A percentile compares a stretch with the other conserved stretches of the same genome.
phyloP scores from a whole-genome alignment of 1,139 yeast species.

The Pneumocystis jirovecii region DNA sequence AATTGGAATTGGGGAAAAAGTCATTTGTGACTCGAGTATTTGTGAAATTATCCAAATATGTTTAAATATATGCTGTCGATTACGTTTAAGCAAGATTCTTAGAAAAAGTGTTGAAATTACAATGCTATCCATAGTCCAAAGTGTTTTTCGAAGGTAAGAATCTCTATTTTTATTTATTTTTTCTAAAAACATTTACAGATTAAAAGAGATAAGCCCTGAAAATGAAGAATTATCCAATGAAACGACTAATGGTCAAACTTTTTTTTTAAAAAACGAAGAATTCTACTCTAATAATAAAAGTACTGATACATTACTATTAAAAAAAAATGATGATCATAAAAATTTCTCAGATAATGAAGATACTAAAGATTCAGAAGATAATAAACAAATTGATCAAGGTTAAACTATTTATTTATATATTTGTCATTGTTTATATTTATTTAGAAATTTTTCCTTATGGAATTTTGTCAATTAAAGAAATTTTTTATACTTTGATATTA shows the following conservation, averaged over 20 bases:
- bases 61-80: slow-evolving; percentile 81
- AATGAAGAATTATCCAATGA: not conserved
- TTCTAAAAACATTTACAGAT: not conserved
- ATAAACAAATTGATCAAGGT: not conserved
- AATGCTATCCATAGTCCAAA: slow-evolving; percentile 52
- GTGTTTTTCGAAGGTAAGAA: slow-evolving; percentile 49
- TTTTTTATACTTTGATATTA: slow-evolving; percentile 62
- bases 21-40: slow-evolving; percentile 65
- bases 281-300: not conserved
- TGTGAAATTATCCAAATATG: slow-evolving; percentile 87
- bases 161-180: slow-evolving; percentile 31
- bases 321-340: not conserved
- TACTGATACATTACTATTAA: not conserved
- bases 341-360: not conserved
- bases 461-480: slow-evolving; percentile 52
- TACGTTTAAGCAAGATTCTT: slow-evolving; percentile 77
- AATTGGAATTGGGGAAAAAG: slow-evolving; percentile 45
- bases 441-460: slow-evolving; percentile 38
- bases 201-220: not conserved
- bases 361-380: not conserved
- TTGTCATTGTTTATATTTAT: slow-evolving; percentile 1
- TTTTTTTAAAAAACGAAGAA: not conserved
- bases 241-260: not conserved
- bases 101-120: slow-evolving; percentile 84
- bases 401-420: not conserved